A percentile compares a stretch with the other conserved stretches of the same genome.
These are phyloP conservation scores for Psilocybe tampanensis DNA, from an alignment of 768 basidiomycete genomes.

Conservation along the genomic window DNA sequence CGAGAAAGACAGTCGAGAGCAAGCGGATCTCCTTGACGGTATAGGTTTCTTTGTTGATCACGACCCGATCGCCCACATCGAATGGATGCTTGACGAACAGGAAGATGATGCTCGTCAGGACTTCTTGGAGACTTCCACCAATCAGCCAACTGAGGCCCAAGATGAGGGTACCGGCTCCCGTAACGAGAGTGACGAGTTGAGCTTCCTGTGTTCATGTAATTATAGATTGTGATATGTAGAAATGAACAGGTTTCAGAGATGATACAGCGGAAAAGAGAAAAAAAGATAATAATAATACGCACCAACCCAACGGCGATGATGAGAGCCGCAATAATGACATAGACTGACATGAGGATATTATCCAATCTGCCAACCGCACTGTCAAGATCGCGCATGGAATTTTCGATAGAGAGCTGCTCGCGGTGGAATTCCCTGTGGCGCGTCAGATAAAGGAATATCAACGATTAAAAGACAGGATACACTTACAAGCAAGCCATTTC, in stretches of 20 bases:
- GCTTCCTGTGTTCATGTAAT: constrained; percentile 51
- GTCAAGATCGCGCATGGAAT: constrained; percentile 88
- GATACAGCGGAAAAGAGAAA: not conserved
- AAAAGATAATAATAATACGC: constrained; percentile 26
- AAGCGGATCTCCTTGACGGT: constrained; percentile 90
- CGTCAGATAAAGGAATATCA: not conserved
- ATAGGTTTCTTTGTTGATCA: constrained; percentile 53
- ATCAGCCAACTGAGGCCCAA: constrained; percentile 85
- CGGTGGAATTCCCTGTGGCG: constrained; percentile 71
- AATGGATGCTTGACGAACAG: constrained; percentile 86
- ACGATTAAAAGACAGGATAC: constrained; percentile 19
- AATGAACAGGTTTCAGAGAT: too few species aligned
- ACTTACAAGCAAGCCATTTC: constrained; percentile 71
- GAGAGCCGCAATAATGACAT: constrained; percentile 68
- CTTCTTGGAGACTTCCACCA: constrained; percentile 77
- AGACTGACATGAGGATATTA: constrained; percentile 84
- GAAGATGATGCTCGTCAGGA: constrained; percentile 87
- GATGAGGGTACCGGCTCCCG: constrained; percentile 67
- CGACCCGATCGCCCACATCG: constrained; percentile 80
- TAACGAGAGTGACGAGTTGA: constrained; percentile 72
- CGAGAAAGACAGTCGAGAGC: constrained; percentile 74
- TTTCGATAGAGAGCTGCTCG: constrained; percentile 81
- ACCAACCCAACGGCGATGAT: constrained; percentile 85
- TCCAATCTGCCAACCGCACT: constrained; percentile 87
- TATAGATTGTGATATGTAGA: not conserved